These are phyloP conservation scores for Simplicillium sp. DNA, from an alignment of 2,329 filamentous ascomycete genomes.

Conservation along the genomic window DNA sequence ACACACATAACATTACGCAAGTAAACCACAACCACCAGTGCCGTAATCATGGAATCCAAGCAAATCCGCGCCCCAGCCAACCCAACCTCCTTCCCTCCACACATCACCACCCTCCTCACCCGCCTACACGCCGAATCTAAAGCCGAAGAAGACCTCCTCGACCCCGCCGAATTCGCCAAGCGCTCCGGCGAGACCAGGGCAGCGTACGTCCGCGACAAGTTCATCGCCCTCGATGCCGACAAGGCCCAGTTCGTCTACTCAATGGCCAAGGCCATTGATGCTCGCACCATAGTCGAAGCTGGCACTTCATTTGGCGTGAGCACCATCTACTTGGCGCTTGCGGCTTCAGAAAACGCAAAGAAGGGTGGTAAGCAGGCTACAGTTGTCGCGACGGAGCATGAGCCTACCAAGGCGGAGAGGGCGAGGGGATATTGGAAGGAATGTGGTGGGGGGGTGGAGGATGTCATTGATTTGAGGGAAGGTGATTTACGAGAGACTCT, in stretches of 20 bases:
- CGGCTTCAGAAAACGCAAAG: conserved; percentile 31
- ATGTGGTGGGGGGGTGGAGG: conserved; percentile 33
- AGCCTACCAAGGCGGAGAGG: conserved; percentile 35
- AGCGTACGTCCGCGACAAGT: conserved; percentile 35
- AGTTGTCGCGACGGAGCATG: conserved; percentile 49
- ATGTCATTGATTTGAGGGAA: conserved; percentile 40
- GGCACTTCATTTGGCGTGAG: conserved; percentile 49
- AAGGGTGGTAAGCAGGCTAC: conserved; percentile 1
- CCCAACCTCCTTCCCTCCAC: conserved; percentile 5
- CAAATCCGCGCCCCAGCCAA: conserved; percentile 2
- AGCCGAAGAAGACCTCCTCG: conserved; percentile 8
- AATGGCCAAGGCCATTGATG: conserved; percentile 32
- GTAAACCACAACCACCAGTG: no score
- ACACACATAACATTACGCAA: no score
- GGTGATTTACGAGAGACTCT: conserved; percentile 43
- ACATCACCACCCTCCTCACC: conserved; percentile 8
- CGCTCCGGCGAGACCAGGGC: conserved; percentile 14
- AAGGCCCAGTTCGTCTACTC: conserved; percentile 45
- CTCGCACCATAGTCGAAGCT: conserved; percentile 41
- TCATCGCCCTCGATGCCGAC: conserved; percentile 45
- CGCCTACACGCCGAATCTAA: conserved; percentile 10
- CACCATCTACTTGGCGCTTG: conserved; percentile 49
- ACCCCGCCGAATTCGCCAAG: conserved; percentile 2
- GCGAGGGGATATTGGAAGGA: conserved; percentile 41
- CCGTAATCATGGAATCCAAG: background rate